Evolutionary conservation across 768 basidiomycete species (phyloP).

Genomic region (Mrakia blollopis): DNA sequence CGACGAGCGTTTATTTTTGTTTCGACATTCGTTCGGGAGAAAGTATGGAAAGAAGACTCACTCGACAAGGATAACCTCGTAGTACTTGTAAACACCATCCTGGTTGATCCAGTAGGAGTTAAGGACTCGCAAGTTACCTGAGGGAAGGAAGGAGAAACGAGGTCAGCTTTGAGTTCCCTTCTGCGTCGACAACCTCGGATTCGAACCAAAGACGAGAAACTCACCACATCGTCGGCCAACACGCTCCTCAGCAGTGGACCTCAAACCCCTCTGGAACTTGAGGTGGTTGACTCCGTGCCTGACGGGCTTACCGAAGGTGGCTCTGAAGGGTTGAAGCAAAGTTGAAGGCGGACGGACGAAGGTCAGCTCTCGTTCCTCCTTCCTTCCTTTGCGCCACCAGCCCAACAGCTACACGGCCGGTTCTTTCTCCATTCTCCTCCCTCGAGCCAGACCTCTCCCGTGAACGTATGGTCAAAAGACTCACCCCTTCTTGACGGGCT

Average conservation of each 20-base stretch:
- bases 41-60: slow-evolving; percentile 28
- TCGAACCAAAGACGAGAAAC: not conserved
- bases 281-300: slow-evolving; percentile 99
- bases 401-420: too few species aligned
- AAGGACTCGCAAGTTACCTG: slow-evolving; percentile 76
- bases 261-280: slow-evolving; percentile 91
- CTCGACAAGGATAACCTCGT: slow-evolving; percentile 96
- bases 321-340: slow-evolving; percentile 55
- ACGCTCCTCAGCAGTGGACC: slow-evolving; percentile 94
- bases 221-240: slow-evolving; percentile 86
- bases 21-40: not conserved
- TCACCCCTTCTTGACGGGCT: slow-evolving; percentile 91
- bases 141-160: not conserved
- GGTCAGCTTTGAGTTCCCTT: not conserved
- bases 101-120: slow-evolving; percentile 82
- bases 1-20: not conserved
- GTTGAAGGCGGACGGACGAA: not conserved
- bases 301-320: slow-evolving; percentile 98
- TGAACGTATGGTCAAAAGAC: slow-evolving; percentile 35
- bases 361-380: not conserved
- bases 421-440: too few species aligned
- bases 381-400: not conserved
- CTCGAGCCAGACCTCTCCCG: too few species aligned
- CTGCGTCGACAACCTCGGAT: not conserved
- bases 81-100: slow-evolving; percentile 57